A percentile compares a stretch with the other conserved stretches of the same genome.
Conservation (phyloP, 2,329 filamentous ascomycete species). For the Aspergillus sergii region DNA sequence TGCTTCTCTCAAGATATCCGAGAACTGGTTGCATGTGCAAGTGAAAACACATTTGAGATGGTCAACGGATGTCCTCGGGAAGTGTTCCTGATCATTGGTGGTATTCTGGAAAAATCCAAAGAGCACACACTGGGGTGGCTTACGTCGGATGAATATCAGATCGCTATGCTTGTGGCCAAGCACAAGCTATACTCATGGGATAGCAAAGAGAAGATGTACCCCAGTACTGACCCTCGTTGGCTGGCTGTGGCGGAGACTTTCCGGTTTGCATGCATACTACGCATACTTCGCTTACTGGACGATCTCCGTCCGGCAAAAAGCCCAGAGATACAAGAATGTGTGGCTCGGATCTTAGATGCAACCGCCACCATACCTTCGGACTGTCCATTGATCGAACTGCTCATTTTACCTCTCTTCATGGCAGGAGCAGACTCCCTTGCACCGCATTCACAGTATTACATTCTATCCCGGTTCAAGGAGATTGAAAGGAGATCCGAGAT, state of each 20-base stretch:
- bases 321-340: conserved; percentile 28
- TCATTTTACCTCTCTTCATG: conserved; percentile 35
- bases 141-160: conserved; percentile 22
- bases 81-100: conserved; percentile 32
- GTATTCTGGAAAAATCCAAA: conserved; percentile 31
- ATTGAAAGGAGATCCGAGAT: conserved; percentile 30
- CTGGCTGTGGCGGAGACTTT: conserved; percentile 27
- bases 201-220: conserved; percentile 22
- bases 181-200: conserved; percentile 29
- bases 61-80: conserved; percentile 35
- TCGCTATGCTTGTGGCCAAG: conserved; percentile 19
- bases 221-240: conserved; percentile 29
- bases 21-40: conserved; percentile 26
- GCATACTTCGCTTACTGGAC: conserved; percentile 30
- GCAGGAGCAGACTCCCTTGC: conserved; percentile 31
- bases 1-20: conserved; percentile 33
- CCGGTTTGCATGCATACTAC: conserved; percentile 32
- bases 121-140: conserved; percentile 25
- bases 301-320: conserved; percentile 20
- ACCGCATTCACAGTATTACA: conserved; percentile 33
- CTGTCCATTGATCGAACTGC: conserved; percentile 28
- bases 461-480: conserved; percentile 29
- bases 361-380: conserved; percentile 26
- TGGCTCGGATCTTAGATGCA: conserved; percentile 29
- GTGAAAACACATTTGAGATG: conserved; percentile 29